phyloP scores from a whole-genome alignment of 2,329 filamentous ascomycete genomes.

The Stemphylium vesicarium region DNA sequence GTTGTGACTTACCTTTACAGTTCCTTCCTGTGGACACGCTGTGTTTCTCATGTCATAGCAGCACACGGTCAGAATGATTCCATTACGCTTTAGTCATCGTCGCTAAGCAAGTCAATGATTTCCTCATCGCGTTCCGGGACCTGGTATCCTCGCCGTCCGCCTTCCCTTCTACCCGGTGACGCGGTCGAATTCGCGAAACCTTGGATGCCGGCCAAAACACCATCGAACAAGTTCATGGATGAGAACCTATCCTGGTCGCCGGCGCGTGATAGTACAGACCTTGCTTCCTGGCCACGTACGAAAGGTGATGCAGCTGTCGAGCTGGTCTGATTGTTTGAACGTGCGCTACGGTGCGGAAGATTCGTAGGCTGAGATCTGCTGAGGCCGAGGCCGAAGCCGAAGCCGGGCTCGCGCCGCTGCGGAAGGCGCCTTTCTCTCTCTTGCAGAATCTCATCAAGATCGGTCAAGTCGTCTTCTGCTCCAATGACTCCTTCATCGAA shows the following conservation, averaged over 20 bases:
- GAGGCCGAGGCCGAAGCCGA: too few species aligned
- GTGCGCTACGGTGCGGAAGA: neutral
- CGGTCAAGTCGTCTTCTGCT: constrained; percentile 29
- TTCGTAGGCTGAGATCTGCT: neutral
- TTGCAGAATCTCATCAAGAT: constrained; percentile 15
- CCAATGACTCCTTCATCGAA: constrained; percentile 34
- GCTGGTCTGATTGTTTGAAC: too few species aligned
- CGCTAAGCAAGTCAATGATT: neutral
- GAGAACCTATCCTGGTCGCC: too few species aligned
- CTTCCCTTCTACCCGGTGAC: neutral
- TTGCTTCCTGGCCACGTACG: too few species aligned
- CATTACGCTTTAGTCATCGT: neutral
- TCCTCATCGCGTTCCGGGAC: neutral
- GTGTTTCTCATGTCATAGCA: too few species aligned
- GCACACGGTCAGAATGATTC: too few species aligned
- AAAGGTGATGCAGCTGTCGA: too few species aligned
- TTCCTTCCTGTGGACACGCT: too few species aligned
- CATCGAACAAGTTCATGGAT: too few species aligned
- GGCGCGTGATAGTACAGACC: too few species aligned
- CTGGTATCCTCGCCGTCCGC: neutral
- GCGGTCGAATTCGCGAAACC: neutral
- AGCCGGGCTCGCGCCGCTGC: neutral
- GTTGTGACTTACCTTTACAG: too few species aligned
- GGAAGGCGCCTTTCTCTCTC: neutral
- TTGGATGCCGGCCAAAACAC: neutral